phyloP scores from a whole-genome alignment of 768 basidiomycete genomes.

The Amanita subjunquillea region DNA sequence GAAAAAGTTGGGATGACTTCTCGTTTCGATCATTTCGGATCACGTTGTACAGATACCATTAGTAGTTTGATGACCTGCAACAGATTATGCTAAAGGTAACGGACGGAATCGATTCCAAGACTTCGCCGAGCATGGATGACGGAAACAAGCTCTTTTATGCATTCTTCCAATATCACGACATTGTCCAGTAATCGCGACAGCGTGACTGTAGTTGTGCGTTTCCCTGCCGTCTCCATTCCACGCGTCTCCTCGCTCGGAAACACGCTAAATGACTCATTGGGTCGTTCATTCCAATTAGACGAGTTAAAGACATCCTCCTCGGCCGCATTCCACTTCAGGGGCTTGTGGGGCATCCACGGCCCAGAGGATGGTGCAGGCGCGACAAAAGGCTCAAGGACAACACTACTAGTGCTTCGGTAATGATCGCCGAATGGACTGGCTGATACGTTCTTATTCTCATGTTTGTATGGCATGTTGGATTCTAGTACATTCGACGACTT shows the following conservation, averaged over 20 bases:
- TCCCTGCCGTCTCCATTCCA: slow-evolving; percentile 18
- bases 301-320: slow-evolving; percentile 67
- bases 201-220: slow-evolving; percentile 39
- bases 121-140: slow-evolving; percentile 77
- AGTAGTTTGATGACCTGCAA: slow-evolving; percentile 9
- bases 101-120: slow-evolving; percentile 75
- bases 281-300: slow-evolving; percentile 33
- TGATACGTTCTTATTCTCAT: slow-evolving; percentile 30
- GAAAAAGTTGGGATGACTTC: slow-evolving; percentile 18
- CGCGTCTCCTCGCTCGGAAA: slow-evolving; percentile 14
- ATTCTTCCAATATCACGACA: slow-evolving; percentile 90
- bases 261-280: background rate
- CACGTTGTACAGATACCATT: slow-evolving; percentile 3
- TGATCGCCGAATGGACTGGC: slow-evolving; percentile 80
- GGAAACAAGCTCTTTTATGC: slow-evolving; percentile 85
- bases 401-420: slow-evolving; percentile 67
- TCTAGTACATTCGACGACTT: slow-evolving; percentile 25
- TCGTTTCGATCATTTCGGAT: background rate
- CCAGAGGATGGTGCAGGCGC: slow-evolving; percentile 49
- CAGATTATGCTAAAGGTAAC: slow-evolving; percentile 46
- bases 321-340: slow-evolving; percentile 40
- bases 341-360: slow-evolving; percentile 53
- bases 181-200: slow-evolving; percentile 86
- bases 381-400: slow-evolving; percentile 61
- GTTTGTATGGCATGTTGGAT: slow-evolving; percentile 35